Conservation (phyloP, 768 basidiomycete species). For the Agaricus bisporus region DNA sequence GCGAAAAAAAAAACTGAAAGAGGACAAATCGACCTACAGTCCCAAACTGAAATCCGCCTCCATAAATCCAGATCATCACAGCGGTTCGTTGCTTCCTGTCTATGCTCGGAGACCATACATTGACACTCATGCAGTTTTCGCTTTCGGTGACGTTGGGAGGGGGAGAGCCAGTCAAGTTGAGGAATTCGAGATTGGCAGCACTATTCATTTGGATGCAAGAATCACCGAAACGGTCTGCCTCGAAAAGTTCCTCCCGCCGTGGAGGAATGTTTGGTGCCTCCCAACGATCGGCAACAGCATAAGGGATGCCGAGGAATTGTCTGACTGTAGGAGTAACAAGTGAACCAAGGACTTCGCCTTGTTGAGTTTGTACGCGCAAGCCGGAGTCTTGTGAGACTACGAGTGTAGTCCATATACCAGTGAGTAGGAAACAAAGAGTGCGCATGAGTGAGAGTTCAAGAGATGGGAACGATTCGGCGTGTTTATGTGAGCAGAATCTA, state of each 20-base stretch:
- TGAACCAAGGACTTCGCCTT: conserved; percentile 26
- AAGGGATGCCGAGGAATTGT: conserved; percentile 30
- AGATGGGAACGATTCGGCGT: too few relatives aligned
- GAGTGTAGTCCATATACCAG: too few relatives aligned
- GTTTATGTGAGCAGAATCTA: too few relatives aligned
- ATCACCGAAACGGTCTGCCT: conserved; percentile 14
- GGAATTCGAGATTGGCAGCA: conserved; percentile 18
- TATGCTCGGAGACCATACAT: conserved; percentile 30
- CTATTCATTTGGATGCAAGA: conserved; percentile 24
- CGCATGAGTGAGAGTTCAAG: too few relatives aligned
- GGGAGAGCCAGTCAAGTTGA: conserved; percentile 18
- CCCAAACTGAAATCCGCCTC: conserved; percentile 28
- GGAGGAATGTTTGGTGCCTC: conserved; percentile 23
- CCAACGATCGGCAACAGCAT: conserved; percentile 29
- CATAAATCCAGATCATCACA: conserved; percentile 31
- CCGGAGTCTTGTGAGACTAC: too few relatives aligned
- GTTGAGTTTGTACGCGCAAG: conserved; percentile 19
- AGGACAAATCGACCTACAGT: conserved; percentile 18
- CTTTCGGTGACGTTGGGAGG: conserved; percentile 23
- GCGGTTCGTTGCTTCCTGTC: conserved; percentile 19
- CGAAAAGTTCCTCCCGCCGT: conserved; percentile 12
- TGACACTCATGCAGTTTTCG: conserved; percentile 31
- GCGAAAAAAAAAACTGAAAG: neutral
- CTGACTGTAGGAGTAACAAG: conserved; percentile 21
- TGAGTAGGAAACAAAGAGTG: too few relatives aligned